Evolutionary conservation across 306 rosid species (phyloP), one percentile per base, ranked within the genome.

Genomic region (Nissolia schottii): DNA sequence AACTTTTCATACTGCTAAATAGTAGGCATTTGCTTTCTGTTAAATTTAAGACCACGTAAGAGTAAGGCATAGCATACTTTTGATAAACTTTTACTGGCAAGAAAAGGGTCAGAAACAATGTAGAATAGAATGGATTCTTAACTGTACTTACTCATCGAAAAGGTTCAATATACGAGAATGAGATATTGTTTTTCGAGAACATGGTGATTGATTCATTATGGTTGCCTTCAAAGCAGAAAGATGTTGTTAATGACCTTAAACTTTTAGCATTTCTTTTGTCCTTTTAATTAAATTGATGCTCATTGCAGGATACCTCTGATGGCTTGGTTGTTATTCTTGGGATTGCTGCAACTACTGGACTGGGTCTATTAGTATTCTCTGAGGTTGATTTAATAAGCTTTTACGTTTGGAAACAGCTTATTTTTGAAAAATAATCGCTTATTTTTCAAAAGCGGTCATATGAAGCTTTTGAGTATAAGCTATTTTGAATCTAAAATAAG

Each of bases 291-390:
- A 41, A 62, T 70, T 64, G 68, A 16, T 51, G 57, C 62, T 73
- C 9, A 60, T 55, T 86, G 80, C 84, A 92, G 98, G 96, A 88
- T 74, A 80, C 81, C 23, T 74, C 89, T 45, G 89, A 74, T 79
- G 83, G 77, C 68, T 62, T 85, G 87, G 65, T 85, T 65, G 70
- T 90, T 45, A 40, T 88, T 64, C 83, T 88, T 73, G 92, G 88
- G 53, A 43, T 88, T 86, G 98, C 86, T 48, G 89, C 86, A 56
- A 96, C 88, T 32, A 34, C 90, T 19, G 96, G 95, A 57, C 64
- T 90, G 57, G 90, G 96, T 61, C 43, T 87, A 41, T 59, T 90
- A 77, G 92, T 87, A 51, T 92, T 81, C 78, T 14, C 89, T 61
- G 96, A 92, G 96, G 98, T 92, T 80, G 40, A 77, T 45, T 46